Percentiles rank a stretch among this genome's conserved stretches.
phyloP scores from a whole-genome alignment of 139 green algal genomes.

The Trebouxia sp. region DNA sequence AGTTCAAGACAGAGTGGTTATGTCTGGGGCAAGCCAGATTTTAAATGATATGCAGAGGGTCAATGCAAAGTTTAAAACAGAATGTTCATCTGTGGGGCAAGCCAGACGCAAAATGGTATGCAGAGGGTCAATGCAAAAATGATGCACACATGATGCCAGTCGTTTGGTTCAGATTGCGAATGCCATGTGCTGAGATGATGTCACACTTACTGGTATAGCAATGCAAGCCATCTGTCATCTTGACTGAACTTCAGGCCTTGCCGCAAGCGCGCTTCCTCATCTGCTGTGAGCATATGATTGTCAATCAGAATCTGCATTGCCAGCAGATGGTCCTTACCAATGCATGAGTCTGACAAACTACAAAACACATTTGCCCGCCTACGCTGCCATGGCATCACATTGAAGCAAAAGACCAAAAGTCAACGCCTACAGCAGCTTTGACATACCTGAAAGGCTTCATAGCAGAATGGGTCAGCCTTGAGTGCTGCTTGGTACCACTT shows the following conservation, averaged over 20 bases:
- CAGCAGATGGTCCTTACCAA: too few relatives aligned
- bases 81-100: too few relatives aligned
- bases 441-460: slow-evolving; percentile 84
- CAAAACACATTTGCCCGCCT: too few relatives aligned
- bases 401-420: not conserved
- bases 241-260: slow-evolving; percentile 52
- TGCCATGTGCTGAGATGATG: slow-evolving; percentile 60
- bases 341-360: too few relatives aligned
- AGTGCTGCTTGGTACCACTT: slow-evolving; percentile 66
- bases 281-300: slow-evolving; percentile 85
- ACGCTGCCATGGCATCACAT: not conserved
- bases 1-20: slow-evolving; percentile 19
- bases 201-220: slow-evolving; percentile 71
- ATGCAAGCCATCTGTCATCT: slow-evolving; percentile 73
- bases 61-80: not conserved
- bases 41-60: not conserved
- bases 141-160: too few relatives aligned
- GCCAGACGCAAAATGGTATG: too few relatives aligned
- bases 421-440: not conserved
- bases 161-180: too few relatives aligned
- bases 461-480: slow-evolving; percentile 86
- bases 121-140: not conserved
- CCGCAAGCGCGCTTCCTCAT: slow-evolving; percentile 78
- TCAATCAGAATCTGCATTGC: slow-evolving; percentile 66
- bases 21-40: too few relatives aligned